Evolutionary conservation across 2,329 filamentous ascomycete genomes (phyloP), one percentile per base, ranked within the genome.

Genomic region (Colletotrichum sp.): DNA sequence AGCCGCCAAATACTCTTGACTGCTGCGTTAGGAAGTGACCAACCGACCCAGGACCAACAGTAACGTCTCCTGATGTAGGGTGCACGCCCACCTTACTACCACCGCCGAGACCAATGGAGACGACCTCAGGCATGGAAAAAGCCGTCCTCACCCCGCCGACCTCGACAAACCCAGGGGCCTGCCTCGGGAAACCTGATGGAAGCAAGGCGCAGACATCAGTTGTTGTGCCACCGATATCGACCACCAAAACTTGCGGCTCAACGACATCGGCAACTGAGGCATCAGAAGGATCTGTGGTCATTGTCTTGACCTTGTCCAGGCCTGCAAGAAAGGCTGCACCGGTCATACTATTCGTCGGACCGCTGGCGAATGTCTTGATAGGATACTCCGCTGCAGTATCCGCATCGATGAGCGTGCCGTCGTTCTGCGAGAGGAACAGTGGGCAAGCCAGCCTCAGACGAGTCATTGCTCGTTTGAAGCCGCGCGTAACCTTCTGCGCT

Each of bases 191-290:
- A 0, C 91, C 91, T 4, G 88, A 91, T 0, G 90, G 88, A 2
- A 92, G 84, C 3, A 93, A 81, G 1, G 90, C 86, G 30, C 91
- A 90, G 10, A 92, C 88, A 80, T 93, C 91, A 3, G 90, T 90
- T 0, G 91, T 93, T 0, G 91, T 93, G 18, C 91, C 91, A 9
- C 91, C 91, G 32, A 93, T 88, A 78, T 93, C 91, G 3, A 92
- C 86, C 0, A 92, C 90, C 59, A 92, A 78, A 1, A 86, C 65
- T 49, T 86, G 84, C 2, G 83, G 82, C 26, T 81, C 78, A 16
- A 36, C 68, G 0, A 30, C 30, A 3, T 76, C 65, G 15, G 62
- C 39, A 64, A 32, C 18, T 57, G 60, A 2, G 7, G 79, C 69
- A 8, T 26, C 26, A 3, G 49, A 13, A 6, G 55, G 13, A 24